Base-by-base conservation (phyloP, 345 rosid species). In the Conringia planisiliqua region DNA sequence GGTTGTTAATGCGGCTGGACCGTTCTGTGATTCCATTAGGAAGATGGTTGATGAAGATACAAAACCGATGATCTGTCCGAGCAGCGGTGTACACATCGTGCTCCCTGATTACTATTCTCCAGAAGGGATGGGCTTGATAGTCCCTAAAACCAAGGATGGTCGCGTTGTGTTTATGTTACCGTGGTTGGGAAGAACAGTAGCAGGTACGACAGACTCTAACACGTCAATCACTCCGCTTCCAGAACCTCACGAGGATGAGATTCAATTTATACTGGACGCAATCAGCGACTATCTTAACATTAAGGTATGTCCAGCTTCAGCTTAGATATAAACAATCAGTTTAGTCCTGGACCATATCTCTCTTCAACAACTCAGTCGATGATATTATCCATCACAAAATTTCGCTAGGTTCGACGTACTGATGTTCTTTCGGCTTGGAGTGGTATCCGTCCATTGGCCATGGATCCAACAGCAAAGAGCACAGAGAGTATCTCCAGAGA, bases 371-470 rank as follows among this genome's bases (percentile, higher is more conserved):
- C 48, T 44, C 33, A 46, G 66, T 10, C 66, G 72, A 65, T 56
- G 29, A 33, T 66, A 24, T 35, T 5, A 16, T 17, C 51, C 54
- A 35, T 65, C 55, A 17, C 58, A 46, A 66, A 75, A 42, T 73
- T 44, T 44, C 24, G 14, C 17, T 76, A 91, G 98, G 98, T 94
- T 7, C 87, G 98, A 6, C 93, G 99, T 36, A 40, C 79, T 20
- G 98, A 94, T 87, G 97, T 94, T 77, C 97, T 94, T 68, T 94
- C 98, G 62, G 98, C 97, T 42, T 94, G 98, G 98, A 94, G 99
- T 84, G 99, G 99, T 33, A 94, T 94, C 69, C 97, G 98, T 42
- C 98, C 98, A 24, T 78, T 94, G 84, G 99, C 97, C 29, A 68
- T 66, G 50, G 97, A 91, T 83, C 99, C 99, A 52, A 81, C 87